Conservation (phyloP, 2,329 filamentous ascomycete species). For the Emydomyces testavorans region DNA sequence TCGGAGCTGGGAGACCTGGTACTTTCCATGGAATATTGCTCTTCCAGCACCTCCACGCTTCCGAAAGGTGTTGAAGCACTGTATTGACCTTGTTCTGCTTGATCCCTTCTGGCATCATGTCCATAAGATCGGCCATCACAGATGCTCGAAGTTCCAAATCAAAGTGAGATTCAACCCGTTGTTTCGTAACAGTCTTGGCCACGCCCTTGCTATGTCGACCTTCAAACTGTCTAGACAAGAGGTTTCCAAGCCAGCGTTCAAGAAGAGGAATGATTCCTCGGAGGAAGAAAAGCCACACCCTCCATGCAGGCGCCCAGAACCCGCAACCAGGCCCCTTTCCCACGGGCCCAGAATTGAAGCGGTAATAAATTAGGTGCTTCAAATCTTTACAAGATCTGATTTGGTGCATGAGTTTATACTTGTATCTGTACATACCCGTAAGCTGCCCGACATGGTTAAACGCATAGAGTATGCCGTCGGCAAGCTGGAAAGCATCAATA, state of each 20-base stretch:
- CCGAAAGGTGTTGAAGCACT: conserved; percentile 89
- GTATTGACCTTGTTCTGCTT: conserved; percentile 99
- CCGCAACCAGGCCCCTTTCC: conserved; percentile 96
- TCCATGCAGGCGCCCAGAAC: conserved; percentile 98
- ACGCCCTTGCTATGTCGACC: conserved; percentile 97
- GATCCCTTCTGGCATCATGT: conserved; percentile 99
- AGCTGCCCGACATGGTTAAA: conserved; percentile 98
- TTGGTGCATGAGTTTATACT: conserved; percentile 99
- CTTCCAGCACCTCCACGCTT: conserved; percentile 99
- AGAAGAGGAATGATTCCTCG: conserved; percentile 92
- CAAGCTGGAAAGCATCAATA: conserved; percentile 96
- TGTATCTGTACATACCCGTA: conserved; percentile 99
- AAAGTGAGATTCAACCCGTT: conserved; percentile 96
- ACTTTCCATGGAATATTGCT: conserved; percentile 99
- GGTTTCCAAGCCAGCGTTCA: conserved; percentile 92
- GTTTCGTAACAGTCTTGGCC: conserved; percentile 97
- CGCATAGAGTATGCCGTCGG: conserved; percentile 96
- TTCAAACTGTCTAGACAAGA: conserved; percentile 94
- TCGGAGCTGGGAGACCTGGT: conserved; percentile 85
- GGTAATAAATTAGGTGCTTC: conserved; percentile 98
- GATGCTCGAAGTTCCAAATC: conserved; percentile 93
- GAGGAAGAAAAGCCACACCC: conserved; percentile 99
- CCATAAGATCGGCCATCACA: conserved; percentile 97
- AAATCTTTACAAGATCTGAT: conserved; percentile 98
- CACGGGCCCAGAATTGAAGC: conserved; percentile 92